Base-by-base conservation (phyloP, 2,329 filamentous ascomycete species). In the Cercospora sesami region DNA sequence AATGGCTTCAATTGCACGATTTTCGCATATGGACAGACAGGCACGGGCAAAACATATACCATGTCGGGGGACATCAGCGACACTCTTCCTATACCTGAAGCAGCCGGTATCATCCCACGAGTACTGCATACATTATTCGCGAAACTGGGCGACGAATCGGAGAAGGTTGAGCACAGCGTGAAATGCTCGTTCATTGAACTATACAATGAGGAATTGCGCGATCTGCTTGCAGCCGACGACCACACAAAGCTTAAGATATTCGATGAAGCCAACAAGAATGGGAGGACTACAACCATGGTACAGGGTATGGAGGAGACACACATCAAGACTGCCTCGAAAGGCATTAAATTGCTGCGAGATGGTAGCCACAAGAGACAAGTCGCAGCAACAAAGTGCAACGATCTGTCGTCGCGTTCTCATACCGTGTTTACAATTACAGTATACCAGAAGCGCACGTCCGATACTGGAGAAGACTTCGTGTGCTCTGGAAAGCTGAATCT, bases 351-450 rank as follows among this genome's bases (percentile, higher is more conserved):
- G 70, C 86, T 99, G 57, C 92, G 95, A 74, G 86, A 90, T 71
- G 96, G 95, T 70, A 97, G 93, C 79, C 86, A 95, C 81, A 96
- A 94, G 80, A 91, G 95, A 60, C 95, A 99, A 80, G 95, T 99
- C n/a, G 96, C 95, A 5, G 93, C 96, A 4, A 99, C 95, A n/a
- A 98, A 98, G 80, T 99, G 95, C 86, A 99, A 99, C 79, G 95
- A 99, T 75, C 87, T 98, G 65, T 97, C 94, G 80, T 97, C 94
- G 75, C 89, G 95, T 79, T 97, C 94, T 82, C 96, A 99, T 78
- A 99, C 95, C 0, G 91, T 99, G 23, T 99, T 99, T 77, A 98
- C 95, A 7, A 92, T 99, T 68, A 97, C 94, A 0, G 92, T 94
- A 0, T 93, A 94, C 77, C 90, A 93, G 75, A 97, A 96, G 80